Conservation (phyloP, 1,284 basidiomycete genomes). For the Stereum hirsutum region DNA sequence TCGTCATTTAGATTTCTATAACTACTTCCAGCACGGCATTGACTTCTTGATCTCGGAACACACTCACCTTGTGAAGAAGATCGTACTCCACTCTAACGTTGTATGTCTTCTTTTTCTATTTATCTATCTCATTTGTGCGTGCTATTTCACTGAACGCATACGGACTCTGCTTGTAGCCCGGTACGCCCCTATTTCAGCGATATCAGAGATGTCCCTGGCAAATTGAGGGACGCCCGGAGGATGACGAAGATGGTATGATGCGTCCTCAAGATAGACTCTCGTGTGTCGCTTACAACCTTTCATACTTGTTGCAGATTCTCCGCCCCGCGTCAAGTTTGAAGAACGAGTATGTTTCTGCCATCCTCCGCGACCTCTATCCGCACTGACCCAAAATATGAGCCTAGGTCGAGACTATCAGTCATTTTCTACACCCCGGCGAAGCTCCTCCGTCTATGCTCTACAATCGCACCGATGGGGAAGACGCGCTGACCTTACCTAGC, state of each 20-base stretch:
- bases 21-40: conserved; percentile 84
- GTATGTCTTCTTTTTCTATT: conserved; percentile 28
- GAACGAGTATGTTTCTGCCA: conserved; percentile 40
- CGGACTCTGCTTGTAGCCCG: conserved; percentile 53
- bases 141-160: background rate
- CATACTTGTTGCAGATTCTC: conserved; percentile 40
- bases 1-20: conserved; percentile 67
- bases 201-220: conserved; percentile 89
- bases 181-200: conserved; percentile 78
- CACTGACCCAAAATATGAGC: background rate
- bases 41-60: conserved; percentile 74
- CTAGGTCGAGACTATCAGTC: conserved; percentile 67
- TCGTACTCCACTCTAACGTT: conserved; percentile 79
- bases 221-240: conserved; percentile 63
- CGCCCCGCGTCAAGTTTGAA: conserved; percentile 55
- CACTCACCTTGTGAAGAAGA: conserved; percentile 72
- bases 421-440: conserved; percentile 62
- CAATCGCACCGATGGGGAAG: conserved; percentile 80
- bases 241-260: conserved; percentile 61
- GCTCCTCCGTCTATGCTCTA: conserved; percentile 75
- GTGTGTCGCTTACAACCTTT: conserved; percentile 7
- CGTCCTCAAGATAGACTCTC: background rate
- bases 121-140: background rate
- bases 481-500: conserved; percentile 59
- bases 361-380: background rate